Percentiles rank a stretch among this genome's conserved stretches.
phyloP scores from a whole-genome alignment of 257 asterid genomes.

The Salvia rosmarinus region DNA sequence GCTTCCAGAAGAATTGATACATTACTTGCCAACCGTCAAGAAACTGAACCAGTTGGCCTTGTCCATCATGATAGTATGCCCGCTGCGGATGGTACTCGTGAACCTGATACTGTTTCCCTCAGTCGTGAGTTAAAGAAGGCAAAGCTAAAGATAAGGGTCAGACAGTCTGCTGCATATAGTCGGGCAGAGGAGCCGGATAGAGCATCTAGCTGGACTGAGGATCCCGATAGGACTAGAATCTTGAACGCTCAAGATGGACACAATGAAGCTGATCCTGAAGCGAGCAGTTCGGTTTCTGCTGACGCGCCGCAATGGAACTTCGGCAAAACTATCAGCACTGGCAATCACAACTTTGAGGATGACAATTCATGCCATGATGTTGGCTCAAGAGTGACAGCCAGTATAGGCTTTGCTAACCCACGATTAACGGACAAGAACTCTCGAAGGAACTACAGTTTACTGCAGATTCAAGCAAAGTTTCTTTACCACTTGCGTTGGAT shows the following conservation, averaged over 20 bases:
- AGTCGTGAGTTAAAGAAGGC: slow-evolving; percentile 71
- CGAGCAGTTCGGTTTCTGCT: slow-evolving; percentile 85
- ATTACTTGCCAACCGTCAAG: slow-evolving; percentile 26
- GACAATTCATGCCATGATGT: slow-evolving; percentile 86
- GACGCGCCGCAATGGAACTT: slow-evolving; percentile 71
- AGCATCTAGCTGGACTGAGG: slow-evolving; percentile 58
- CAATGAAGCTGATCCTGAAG: slow-evolving; percentile 68
- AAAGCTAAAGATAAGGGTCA: slow-evolving; percentile 76
- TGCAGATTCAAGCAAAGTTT: slow-evolving; percentile 87
- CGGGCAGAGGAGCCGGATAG: slow-evolving; percentile 60
- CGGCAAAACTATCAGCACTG: slow-evolving; percentile 56
- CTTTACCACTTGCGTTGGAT: slow-evolving; percentile 39
- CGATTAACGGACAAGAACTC: slow-evolving; percentile 63
- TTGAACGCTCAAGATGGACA: slow-evolving; percentile 51
- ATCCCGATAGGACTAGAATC: slow-evolving; percentile 42
- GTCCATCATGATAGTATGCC: slow-evolving; percentile 39
- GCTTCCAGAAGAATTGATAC: slow-evolving; percentile 41
- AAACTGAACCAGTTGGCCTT: slow-evolving; percentile 37
- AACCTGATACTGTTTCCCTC: slow-evolving; percentile 60
- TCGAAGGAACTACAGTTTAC: slow-evolving; percentile 85
- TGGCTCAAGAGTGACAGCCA: slow-evolving; percentile 90
- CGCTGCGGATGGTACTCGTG: slow-evolving; percentile 48
- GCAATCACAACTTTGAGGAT: slow-evolving; percentile 77
- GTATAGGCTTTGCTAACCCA: slow-evolving; percentile 85
- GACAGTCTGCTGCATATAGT: slow-evolving; percentile 66